Base-by-base conservation (phyloP, 2,329 filamentous ascomycete species). In the Cordyceps farinosa region DNA sequence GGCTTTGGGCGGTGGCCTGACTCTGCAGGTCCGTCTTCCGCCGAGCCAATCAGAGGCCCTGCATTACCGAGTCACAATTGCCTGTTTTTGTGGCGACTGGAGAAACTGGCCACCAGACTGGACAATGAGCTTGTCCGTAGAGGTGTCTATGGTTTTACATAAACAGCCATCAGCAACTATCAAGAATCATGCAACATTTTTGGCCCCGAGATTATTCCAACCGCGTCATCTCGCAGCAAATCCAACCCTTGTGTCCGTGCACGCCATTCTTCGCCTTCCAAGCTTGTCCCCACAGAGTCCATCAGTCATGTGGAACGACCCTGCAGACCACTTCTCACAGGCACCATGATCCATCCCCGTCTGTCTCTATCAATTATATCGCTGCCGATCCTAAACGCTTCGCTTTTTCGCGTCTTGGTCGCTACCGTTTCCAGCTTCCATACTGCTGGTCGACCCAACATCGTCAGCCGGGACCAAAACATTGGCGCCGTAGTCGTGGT, bases 1-100 rank as follows among this genome's bases (percentile, higher is more conserved):
- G 67, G 68, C 72, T 69, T 68, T 67, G 68, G 66, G 69, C 69
- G 68, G 68, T 69, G 65, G 65, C 65, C 65, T 61, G 68, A 71
- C 67, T 66, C 67, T 66, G 61, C 63, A 57, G 56, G 64, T 67
- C 76, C 75, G 73, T 69, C 61, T 68, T 69, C 65, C 61, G 65
- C 72, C 72, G 75, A 70, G 64, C 77, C 76, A 79, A 79, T 79
- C 70, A 75, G 57, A 55, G 15, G 1, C 13, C 17, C 15, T 56
- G 65, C 63, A 73, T 76, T 76, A 71, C 22, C 22, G 22, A 22
- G 69, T 76, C 71, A 76, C 38, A 53, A 8, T 45, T 57, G 45
- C 5, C 52, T 62, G 36, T 58, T 63, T 62, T 59, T 52, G 48
- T 58, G 61, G 53, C 34, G 54, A 61, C 40, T 36, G 5, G 50